Evolutionary conservation across 1,284 basidiomycete species (phyloP), one percentile per base, ranked within the genome.

Genomic region (Ustanciosporium gigantosporum): DNA sequence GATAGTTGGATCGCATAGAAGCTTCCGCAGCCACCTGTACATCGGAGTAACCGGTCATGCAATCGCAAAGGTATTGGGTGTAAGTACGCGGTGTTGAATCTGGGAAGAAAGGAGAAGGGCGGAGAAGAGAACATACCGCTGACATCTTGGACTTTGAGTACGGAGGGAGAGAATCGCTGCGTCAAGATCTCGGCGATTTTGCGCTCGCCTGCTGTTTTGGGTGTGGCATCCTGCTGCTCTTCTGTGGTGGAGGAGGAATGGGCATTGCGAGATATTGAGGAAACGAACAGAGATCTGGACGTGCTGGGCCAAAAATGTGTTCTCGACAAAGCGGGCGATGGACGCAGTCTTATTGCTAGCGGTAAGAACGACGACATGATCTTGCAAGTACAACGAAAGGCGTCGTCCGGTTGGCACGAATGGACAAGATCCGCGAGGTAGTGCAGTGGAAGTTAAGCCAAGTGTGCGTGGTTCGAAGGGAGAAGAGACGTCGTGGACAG

Each of bases 1-100:
- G 88, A 85, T 56, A 99, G 88, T 29, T 86, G 83, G 64, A 99
- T 95, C 31, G 91, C 89, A 76, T 95, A 99, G 80, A 98, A 99
- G 3, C 88, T 85, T 11, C 94, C 95, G 76, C 94, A 98, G 23
- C 94, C 94, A 46, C 93, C 73, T 74, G 36, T 25, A n/a, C 13
- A 24, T 22, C 20, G n/a, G 5, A n/a, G n/a, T 85, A 20, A 68
- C 58, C 16, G 84, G 27, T 29, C 27, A n/a, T 11, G n/a, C n/a
- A 9, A n/a, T 29, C 27, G 27, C 27, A 9, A 29, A 29, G 27
- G 27, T n/a, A n/a, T n/a, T n/a, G n/a, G 32, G 9, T 19, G 8
- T 8, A 35, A 13, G 17, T 8, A 19, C 17, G 32, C 17, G 32
- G 32, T 9, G 32, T n/a, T 29, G 27, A n/a, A 22, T 25, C 29